Conservation (phyloP, 2,329 filamentous ascomycete species). For the Didymella arachidicola region DNA sequence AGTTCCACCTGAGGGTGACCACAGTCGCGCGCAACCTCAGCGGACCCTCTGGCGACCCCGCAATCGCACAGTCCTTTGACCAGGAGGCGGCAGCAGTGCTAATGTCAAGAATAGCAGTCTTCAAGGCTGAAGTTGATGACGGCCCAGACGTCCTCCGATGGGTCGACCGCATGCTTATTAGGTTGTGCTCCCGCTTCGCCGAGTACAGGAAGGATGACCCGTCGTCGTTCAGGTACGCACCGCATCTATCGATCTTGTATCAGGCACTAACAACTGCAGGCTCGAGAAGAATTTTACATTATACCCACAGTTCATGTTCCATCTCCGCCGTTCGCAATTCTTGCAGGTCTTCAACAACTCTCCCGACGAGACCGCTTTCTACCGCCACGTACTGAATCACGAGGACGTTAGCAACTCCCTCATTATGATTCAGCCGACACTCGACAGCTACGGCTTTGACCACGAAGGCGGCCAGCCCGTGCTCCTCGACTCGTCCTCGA, state of each 20-base stretch:
- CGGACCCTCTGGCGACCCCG: constrained; percentile 91
- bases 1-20: constrained; percentile 95
- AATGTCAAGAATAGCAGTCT: constrained; percentile 99
- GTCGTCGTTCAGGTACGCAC: constrained; percentile 79
- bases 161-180: constrained; percentile 98
- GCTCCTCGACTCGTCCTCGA: constrained; percentile 94
- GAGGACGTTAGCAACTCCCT: constrained; percentile 97
- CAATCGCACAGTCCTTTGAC: constrained; percentile 95
- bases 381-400: constrained; percentile 94
- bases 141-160: constrained; percentile 97
- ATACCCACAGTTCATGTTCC: constrained; percentile 99
- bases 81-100: constrained; percentile 97
- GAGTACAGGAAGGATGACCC: constrained; percentile 99
- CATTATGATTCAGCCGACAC: constrained; percentile 97
- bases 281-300: constrained; percentile 97
- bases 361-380: constrained; percentile 98
- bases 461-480: constrained; percentile 92
- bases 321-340: constrained; percentile 95
- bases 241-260: constrained; percentile 67
- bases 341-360: constrained; percentile 99
- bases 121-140: constrained; percentile 98
- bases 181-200: constrained; percentile 93
- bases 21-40: constrained; percentile 91
- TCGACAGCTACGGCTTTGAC: constrained; percentile 97
- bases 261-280: constrained; percentile 53